Conservation (phyloP, 257 asterid genomes). For the Lithospermum erythrorhizon region DNA sequence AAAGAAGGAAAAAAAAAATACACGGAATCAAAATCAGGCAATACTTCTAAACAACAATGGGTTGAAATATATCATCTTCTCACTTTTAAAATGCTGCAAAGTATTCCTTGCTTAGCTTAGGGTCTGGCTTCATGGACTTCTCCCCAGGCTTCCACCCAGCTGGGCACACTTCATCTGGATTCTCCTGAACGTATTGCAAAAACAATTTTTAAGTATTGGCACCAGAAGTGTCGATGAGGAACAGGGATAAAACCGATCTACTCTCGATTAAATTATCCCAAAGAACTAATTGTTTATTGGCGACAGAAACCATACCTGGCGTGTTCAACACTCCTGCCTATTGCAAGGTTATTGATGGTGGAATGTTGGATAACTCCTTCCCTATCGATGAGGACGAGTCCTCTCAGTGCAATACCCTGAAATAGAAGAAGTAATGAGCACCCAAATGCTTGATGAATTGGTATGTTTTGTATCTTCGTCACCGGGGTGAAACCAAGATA, state of each 20-base stretch:
- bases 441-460: not conserved
- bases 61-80: not conserved
- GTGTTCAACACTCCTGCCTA: too few species aligned
- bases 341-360: conserved; percentile 87
- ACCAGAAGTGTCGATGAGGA: too few species aligned
- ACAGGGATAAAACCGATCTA: too few species aligned
- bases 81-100: conserved; percentile 63
- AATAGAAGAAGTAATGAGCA: not conserved
- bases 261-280: too few species aligned
- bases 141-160: conserved; percentile 99
- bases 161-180: conserved; percentile 99
- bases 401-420: conserved; percentile 92
- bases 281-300: too few species aligned
- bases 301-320: too few species aligned
- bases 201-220: conserved; percentile 31
- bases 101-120: conserved; percentile 93
- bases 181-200: conserved; percentile 82
- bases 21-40: too few species aligned
- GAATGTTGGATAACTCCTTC: conserved; percentile 94
- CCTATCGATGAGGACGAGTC: conserved; percentile 87
- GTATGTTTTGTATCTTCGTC: too few species aligned
- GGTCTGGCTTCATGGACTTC: conserved; percentile 93
- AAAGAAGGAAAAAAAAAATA: too few species aligned
- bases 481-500: too few species aligned
- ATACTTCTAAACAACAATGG: not conserved